Conservation (phyloP, 495 filamentous ascomycete genomes). For the Xylaria palmicola region DNA sequence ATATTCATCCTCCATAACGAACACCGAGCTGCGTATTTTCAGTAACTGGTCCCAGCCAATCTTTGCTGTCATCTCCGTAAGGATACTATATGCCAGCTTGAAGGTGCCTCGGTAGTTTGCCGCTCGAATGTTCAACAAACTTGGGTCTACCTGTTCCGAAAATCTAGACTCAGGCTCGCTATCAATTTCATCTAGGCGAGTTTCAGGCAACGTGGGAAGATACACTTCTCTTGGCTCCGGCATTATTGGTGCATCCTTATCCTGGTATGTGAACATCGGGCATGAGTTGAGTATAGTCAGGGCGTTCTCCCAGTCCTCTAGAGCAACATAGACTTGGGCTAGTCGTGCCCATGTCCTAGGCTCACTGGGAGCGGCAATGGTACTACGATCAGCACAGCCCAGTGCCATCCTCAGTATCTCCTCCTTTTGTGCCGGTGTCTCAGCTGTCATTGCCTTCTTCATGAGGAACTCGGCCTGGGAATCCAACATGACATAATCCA, state of each 20-base stretch:
- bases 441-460: conserved; percentile 65
- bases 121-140: conserved; percentile 81
- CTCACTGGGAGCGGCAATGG: conserved; percentile 91
- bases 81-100: conserved; percentile 85
- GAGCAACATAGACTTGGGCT: conserved; percentile 84
- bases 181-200: conserved; percentile 92
- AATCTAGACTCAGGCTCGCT: conserved; percentile 78
- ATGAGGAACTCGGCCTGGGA: conserved; percentile 91
- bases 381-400: conserved; percentile 89
- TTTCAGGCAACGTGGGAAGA: conserved; percentile 83
- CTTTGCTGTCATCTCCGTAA: conserved; percentile 91
- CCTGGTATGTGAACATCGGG: conserved; percentile 99
- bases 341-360: conserved; percentile 95
- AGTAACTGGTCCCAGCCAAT: conserved; percentile 97
- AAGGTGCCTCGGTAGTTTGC: conserved; percentile 91
- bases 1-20: conserved; percentile 99
- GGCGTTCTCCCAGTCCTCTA: conserved; percentile 93
- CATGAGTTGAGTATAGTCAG: conserved; percentile 97
- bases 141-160: conserved; percentile 82
- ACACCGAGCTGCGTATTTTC: conserved; percentile 90
- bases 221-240: conserved; percentile 83
- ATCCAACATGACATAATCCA: conserved; percentile 94
- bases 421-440: conserved; percentile 48
- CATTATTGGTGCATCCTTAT: conserved; percentile 93
- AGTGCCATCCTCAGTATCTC: conserved; percentile 74